Base-by-base conservation (phyloP, 768 basidiomycete species). In the Coprinopsis sp. region DNA sequence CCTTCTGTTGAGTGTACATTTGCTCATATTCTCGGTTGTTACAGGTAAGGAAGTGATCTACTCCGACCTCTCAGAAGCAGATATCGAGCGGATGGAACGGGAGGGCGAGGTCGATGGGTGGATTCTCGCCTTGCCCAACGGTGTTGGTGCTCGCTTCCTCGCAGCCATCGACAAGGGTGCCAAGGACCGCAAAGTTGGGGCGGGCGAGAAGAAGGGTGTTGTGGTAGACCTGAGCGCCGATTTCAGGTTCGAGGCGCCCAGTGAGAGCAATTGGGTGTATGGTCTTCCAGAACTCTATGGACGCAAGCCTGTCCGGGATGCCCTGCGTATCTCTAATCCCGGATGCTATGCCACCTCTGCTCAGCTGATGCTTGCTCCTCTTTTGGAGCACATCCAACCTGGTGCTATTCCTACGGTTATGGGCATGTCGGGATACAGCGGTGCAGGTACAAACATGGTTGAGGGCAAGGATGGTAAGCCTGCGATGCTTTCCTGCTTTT, bases 71-170 rank as follows among this genome's bases (percentile, higher is more conserved):
- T 84, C 83, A 0, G 63, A 74, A 8, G 69, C 73, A 47, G 89
- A 96, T 54, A 87, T 97, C 8, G 83, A 90, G 63, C 72, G 68
- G 60, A 87, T 99, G 84, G 96, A 97, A 67, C 82, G 84, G 66
- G 71, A 81, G 40, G 84, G 87, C 7, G 87, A 87, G 58, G 91
- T 99, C 14, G 95, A 99, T 60, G 95, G 92, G 7, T 99, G 96
- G 95, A 81, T 98, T 44, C 94, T 97, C 89, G 96, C 96, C 2
- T 77, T 99, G 38, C 96, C 96, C n/a, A 99, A 98, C 55, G 96
- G 96, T 16, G 79, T 91, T 19, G 87, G 89, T 70, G 93, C 94
- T 66, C 94, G 94, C 1, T 99, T 95, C 61, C 92, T 99, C 27
- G 92, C 94, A 58, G 95, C 95, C 13, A 69, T 99, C 38, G 92